These are phyloP conservation scores for Lithohypha guttulata DNA, from an alignment of 2,329 filamentous ascomycete genomes.

Conservation along the genomic window DNA sequence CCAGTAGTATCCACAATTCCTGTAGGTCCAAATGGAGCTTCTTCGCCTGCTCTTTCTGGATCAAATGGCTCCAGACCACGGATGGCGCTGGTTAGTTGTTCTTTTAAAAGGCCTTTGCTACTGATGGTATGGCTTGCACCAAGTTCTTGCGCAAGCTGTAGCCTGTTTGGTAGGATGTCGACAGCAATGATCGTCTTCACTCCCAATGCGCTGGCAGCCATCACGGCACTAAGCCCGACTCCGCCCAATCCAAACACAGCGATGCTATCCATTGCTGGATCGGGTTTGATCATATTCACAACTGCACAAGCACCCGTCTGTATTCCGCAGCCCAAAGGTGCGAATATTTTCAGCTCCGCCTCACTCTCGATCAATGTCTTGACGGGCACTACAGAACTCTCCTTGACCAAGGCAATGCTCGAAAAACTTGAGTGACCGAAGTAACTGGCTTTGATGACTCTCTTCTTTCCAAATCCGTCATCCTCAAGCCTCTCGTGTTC, in stretches of 20 bases:
- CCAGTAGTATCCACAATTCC: conserved; percentile 45
- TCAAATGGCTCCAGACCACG: conserved; percentile 25
- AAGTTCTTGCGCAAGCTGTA: conserved; percentile 31
- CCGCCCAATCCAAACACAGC: conserved; percentile 37
- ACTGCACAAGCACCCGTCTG: conserved; percentile 37
- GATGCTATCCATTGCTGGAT: conserved; percentile 28
- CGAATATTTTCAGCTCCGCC: conserved; percentile 31
- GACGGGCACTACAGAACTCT: conserved; percentile 34
- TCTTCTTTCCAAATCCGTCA: too few species aligned
- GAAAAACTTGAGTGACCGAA: conserved; percentile 41
- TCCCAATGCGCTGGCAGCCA: conserved; percentile 37
- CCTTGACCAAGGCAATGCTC: conserved; percentile 29
- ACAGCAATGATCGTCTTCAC: conserved; percentile 32
- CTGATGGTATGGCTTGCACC: conserved; percentile 28
- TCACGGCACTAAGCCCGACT: conserved; percentile 38
- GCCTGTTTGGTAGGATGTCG: conserved; percentile 29
- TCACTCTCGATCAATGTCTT: conserved; percentile 27
- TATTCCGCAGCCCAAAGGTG: conserved; percentile 38
- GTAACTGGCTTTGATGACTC: conserved; percentile 35
- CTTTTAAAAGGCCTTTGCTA: conserved; percentile 25
- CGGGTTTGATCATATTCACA: conserved; percentile 31
- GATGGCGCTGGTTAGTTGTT: conserved; percentile 15
- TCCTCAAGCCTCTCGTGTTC: too few species aligned
- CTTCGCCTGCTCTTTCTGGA: conserved; percentile 27
- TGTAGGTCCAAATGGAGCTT: conserved; percentile 38